These are phyloP conservation scores for Eucalyptus tenuipes DNA, from an alignment of 345 rosid species.

Conservation along the genomic window DNA sequence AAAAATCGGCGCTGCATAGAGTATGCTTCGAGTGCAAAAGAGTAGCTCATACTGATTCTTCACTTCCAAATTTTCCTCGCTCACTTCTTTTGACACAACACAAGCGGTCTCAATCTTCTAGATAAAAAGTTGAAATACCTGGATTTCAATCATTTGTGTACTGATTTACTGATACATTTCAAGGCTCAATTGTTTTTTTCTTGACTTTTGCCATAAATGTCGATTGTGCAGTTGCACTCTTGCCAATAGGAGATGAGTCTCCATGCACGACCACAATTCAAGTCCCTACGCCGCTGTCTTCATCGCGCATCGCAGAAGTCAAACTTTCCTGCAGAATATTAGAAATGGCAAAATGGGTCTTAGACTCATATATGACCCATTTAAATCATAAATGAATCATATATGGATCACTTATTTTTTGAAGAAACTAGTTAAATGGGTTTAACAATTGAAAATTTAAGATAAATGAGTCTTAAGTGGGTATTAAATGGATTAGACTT, in stretches of 20 bases:
- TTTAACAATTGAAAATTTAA: fast-evolving
- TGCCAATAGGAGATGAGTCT: neutral
- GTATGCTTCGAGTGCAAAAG: neutral
- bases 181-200: neutral
- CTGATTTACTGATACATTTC: neutral
- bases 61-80: neutral
- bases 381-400: no score
- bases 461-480: fast-evolving
- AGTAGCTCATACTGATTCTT: neutral
- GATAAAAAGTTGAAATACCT: neutral
- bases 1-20: neutral
- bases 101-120: neutral
- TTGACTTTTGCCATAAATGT: neutral
- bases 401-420: no score
- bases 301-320: neutral
- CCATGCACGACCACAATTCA: neutral
- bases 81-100: neutral
- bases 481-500: no score
- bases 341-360: no score
- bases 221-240: neutral
- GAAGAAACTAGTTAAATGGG: fast-evolving
- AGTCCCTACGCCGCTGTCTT: neutral
- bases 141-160: neutral
- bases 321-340: neutral
- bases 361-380: no score